phyloP scores from a whole-genome alignment of 768 basidiomycete species.

The Pluteus cervinus region DNA sequence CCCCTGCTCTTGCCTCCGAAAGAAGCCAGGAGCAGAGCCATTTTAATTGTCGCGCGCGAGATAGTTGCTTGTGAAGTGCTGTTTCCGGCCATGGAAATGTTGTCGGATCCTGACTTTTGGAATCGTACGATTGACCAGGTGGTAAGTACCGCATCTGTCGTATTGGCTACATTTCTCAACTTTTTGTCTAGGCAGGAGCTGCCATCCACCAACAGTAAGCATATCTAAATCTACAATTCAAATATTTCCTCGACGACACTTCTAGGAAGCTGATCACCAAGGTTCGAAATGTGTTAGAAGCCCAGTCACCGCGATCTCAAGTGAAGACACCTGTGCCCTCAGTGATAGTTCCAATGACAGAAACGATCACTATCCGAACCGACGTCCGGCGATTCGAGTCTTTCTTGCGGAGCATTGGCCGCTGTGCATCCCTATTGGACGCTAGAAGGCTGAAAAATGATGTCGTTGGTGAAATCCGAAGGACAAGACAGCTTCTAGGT shows the following conservation, averaged over 20 bases:
- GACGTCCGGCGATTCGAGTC: conserved; percentile 83
- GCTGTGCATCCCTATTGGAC: conserved; percentile 79
- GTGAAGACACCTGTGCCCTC: conserved; percentile 33
- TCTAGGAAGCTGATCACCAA: conserved; percentile 78
- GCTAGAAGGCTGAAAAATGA: conserved; percentile 90
- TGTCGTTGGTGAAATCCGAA: conserved; percentile 83
- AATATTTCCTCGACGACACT: background rate
- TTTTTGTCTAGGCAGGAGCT: conserved; percentile 36
- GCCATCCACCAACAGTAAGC: conserved; percentile 46
- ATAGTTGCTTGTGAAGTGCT: conserved; percentile 77
- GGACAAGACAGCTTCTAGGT: conserved; percentile 73
- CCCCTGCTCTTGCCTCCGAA: conserved; percentile 70
- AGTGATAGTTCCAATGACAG: conserved; percentile 36
- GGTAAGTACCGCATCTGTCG: conserved; percentile 41
- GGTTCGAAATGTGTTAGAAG: conserved; percentile 79
- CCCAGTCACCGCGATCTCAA: conserved; percentile 59
- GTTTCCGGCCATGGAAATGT: conserved; percentile 86
- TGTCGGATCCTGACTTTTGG: conserved; percentile 97
- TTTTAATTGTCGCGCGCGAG: conserved; percentile 75
- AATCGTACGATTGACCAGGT: conserved; percentile 89
- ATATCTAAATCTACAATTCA: background rate
- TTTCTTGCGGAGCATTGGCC: conserved; percentile 80
- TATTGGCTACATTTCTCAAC: background rate
- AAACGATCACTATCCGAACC: conserved; percentile 78
- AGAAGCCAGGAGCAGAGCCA: conserved; percentile 63